Evolutionary conservation across 2,329 filamentous ascomycete species (phyloP), one percentile per base, ranked within the genome.

Genomic region (Epichloe aotearoae): DNA sequence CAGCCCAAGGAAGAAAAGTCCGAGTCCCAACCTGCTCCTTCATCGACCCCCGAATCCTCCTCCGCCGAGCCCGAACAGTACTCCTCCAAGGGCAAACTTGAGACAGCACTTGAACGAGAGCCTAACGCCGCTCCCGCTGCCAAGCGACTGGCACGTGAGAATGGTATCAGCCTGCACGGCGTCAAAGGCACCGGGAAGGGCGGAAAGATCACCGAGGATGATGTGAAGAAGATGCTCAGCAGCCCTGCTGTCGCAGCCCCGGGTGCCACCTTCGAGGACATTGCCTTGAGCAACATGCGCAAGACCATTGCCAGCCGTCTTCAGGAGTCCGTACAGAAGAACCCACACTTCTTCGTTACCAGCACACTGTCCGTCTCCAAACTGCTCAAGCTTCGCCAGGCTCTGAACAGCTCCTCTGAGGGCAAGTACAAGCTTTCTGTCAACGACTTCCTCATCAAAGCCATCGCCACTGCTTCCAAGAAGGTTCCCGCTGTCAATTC

Each of bases 401-500:
- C 91, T 53, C 82, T 98, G 59, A 98, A 98, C 75, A 80, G 82
- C 65, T 83, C 86, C 12, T 76, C 88, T 46, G 84, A 95, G 56
- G 93, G 91, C 73, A 83, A 89, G 71, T 98, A 95, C 82, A 98
- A 96, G 82, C 86, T 98, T 53, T 96, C 90, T n/a, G 88, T 98
- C 73, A 98, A 98, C 73, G 93, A 98, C 73, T 95, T 98, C 79
- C 78, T 98, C 56, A 88, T 98, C 79, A 98, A 98, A 81, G 93
- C 91, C 60, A 87, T 91, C 53, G 87, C 82, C 53, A 75, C 86
- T 56, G 93, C 93, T 55, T 88, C 85, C 67, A 84, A 84, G 74
- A 96, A 95, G 80, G 90, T 97, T 46, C 93, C 93, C 53, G 80
- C 86, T 57, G 93, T 90, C 72, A 98, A 98, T 80, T 90, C 90